These are phyloP conservation scores for Talaromyces sp. DNA, from an alignment of 2,329 filamentous ascomycete genomes.

Conservation along the genomic window DNA sequence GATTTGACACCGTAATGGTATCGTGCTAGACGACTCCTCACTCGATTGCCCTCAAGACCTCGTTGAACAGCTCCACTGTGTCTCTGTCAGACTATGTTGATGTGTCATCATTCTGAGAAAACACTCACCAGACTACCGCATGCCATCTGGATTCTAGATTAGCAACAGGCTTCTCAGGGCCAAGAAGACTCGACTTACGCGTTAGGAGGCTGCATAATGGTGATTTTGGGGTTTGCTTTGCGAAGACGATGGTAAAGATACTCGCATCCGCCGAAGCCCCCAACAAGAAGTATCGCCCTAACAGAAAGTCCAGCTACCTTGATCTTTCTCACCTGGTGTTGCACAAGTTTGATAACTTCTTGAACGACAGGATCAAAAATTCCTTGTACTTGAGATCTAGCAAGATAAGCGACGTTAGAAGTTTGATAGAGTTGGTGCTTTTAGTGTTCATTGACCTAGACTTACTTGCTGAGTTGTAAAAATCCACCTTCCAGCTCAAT, in stretches of 20 bases:
- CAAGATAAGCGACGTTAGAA: not conserved
- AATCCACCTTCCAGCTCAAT: constrained; percentile 20
- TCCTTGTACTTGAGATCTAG: constrained; percentile 19
- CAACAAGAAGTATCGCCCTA: constrained; percentile 34
- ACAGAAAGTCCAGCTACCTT: not conserved
- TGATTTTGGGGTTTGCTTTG: constrained; percentile 19
- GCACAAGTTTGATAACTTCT: constrained; percentile 23
- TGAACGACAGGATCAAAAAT: constrained; percentile 28
- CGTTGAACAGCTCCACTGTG: constrained; percentile 23
- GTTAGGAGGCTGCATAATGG: constrained; percentile 31
- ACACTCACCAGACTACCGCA: constrained; percentile 23
- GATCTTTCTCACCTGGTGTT: constrained; percentile 18
- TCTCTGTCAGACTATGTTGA: not conserved
- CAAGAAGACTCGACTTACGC: constrained; percentile 18
- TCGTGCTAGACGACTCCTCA: constrained; percentile 20
- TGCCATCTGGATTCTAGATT: constrained; percentile 22
- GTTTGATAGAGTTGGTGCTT: not conserved
- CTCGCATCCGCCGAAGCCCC: constrained; percentile 35
- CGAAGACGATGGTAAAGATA: constrained; percentile 31
- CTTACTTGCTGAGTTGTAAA: constrained; percentile 19
- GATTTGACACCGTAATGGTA: constrained; percentile 17
- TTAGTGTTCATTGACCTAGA: not conserved
- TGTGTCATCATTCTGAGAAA: not conserved
- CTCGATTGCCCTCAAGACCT: constrained; percentile 22
- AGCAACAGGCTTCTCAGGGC: too few relatives aligned